Conservation (phyloP, 1,139 yeast genomes). For the Diutina pseudorugosa region DNA sequence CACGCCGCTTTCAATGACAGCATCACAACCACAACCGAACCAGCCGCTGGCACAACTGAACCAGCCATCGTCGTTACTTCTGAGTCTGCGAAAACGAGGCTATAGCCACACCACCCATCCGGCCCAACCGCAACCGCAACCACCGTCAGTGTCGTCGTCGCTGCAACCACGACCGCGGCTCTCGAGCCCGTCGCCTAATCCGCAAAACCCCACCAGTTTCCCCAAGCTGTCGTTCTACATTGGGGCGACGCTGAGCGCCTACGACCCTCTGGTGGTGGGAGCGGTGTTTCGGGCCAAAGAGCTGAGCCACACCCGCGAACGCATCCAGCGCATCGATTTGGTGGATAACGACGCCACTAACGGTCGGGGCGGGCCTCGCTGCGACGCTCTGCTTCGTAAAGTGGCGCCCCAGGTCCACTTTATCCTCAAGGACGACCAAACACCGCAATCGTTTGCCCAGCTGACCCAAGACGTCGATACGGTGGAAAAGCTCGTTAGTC, state of each 20-base stretch:
- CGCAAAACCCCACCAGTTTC: conserved; percentile 14
- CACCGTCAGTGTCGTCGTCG: conserved; percentile 33
- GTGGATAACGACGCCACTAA: conserved; percentile 46
- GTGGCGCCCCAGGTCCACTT: conserved; percentile 58
- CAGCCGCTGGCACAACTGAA: conserved; percentile 3
- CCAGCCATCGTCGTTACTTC: background rate
- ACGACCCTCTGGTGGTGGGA: conserved; percentile 47
- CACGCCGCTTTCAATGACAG: conserved; percentile 5
- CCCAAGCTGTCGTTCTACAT: conserved; percentile 69
- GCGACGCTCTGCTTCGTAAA: conserved; percentile 44
- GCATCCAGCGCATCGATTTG: conserved; percentile 5
- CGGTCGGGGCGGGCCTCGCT: conserved; percentile 22
- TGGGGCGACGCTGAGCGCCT: conserved; percentile 59
- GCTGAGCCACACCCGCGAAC: conserved; percentile 4
- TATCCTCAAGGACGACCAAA: conserved; percentile 58
- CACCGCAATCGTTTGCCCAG: conserved; percentile 46
- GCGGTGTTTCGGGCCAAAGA: conserved; percentile 34
- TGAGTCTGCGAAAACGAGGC: conserved; percentile 5
- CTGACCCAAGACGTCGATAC: conserved; percentile 62
- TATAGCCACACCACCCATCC: conserved; percentile 5
- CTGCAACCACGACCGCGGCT: conserved; percentile 23
- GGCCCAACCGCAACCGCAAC: conserved; percentile 20
- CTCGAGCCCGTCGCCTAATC: conserved; percentile 8
- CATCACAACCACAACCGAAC: conserved; percentile 6
- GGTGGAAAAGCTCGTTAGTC: conserved; percentile 61